Evolutionary conservation across 306 rosid genomes (phyloP).

Genomic region (Lathyrus tuberosus): DNA sequence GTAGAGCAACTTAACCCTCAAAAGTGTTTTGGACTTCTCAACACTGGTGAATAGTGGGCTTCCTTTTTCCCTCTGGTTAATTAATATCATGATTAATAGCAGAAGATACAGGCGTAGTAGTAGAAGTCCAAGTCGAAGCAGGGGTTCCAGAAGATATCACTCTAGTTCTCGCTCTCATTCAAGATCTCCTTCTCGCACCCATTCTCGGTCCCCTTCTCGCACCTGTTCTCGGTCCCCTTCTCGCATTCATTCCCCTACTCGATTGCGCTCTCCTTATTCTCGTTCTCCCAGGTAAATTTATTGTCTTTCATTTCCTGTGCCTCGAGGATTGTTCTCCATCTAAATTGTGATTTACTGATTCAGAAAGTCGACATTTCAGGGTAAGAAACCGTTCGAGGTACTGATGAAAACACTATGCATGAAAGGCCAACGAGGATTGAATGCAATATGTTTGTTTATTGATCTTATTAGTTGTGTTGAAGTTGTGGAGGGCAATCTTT

Average conservation of each 20-base stretch:
- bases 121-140: conserved; percentile 86
- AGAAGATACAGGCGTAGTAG: conserved; percentile 76
- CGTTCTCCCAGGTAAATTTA: conserved; percentile 72
- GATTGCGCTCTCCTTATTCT: conserved; percentile 52
- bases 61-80: background rate
- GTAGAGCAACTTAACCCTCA: background rate
- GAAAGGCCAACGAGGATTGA: conserved; percentile 12
- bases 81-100: conserved; percentile 38
- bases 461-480: conserved; percentile 32
- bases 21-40: background rate
- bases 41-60: background rate
- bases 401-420: conserved; percentile 42
- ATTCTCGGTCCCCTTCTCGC: conserved; percentile 44
- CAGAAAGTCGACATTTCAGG: conserved; percentile 54
- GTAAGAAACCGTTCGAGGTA: conserved; percentile 66
- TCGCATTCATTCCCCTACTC: conserved; percentile 40
- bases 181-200: conserved; percentile 47
- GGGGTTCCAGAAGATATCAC: conserved; percentile 65
- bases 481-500: conserved; percentile 29
- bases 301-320: conserved; percentile 20
- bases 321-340: background rate
- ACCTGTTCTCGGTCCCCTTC: conserved; percentile 42
- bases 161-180: conserved; percentile 66
- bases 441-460: conserved; percentile 34
- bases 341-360: conserved; percentile 40